These are phyloP conservation scores for Austroboletus niveus DNA, from an alignment of 1,284 basidiomycete genomes.

Conservation along the genomic window DNA sequence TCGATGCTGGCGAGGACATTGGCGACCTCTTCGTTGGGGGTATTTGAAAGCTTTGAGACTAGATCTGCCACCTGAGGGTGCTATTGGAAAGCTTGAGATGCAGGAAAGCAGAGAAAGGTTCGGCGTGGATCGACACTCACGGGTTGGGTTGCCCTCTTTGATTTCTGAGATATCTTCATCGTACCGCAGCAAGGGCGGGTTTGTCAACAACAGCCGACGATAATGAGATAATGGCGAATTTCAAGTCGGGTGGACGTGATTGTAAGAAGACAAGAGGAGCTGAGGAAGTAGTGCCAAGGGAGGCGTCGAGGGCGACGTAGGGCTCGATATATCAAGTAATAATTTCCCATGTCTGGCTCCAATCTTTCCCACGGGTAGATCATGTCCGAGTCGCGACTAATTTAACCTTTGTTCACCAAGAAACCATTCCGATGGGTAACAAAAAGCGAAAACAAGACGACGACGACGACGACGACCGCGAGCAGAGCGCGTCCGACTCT, in stretches of 20 bases:
- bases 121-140: conserved; percentile 35
- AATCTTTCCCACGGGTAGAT: conserved; percentile 12
- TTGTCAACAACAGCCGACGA: conserved; percentile 23
- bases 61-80: conserved; percentile 75
- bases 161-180: conserved; percentile 81
- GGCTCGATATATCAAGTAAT: conserved; percentile 35
- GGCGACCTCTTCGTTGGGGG: conserved; percentile 64
- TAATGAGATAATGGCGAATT: conserved; percentile 5
- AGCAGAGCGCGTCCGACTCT: conserved; percentile 11
- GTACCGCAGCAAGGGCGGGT: conserved; percentile 51
- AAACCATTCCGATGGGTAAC: conserved; percentile 9
- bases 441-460: conserved; percentile 33
- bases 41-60: conserved; percentile 64
- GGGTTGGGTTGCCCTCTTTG: conserved; percentile 71
- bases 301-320: conserved; percentile 26
- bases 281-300: neutral
- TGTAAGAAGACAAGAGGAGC: conserved; percentile 17
- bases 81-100: conserved; percentile 40
- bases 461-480: conserved; percentile 28
- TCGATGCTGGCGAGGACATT: conserved; percentile 65
- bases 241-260: conserved; percentile 12
- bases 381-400: neutral
- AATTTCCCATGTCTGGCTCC: conserved; percentile 13
- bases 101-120: conserved; percentile 18
- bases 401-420: no score